A percentile compares a stretch with the other conserved stretches of the same genome.
Evolutionary conservation across 306 rosid genomes (phyloP).

Genomic region (Gastrolobium bilobum): DNA sequence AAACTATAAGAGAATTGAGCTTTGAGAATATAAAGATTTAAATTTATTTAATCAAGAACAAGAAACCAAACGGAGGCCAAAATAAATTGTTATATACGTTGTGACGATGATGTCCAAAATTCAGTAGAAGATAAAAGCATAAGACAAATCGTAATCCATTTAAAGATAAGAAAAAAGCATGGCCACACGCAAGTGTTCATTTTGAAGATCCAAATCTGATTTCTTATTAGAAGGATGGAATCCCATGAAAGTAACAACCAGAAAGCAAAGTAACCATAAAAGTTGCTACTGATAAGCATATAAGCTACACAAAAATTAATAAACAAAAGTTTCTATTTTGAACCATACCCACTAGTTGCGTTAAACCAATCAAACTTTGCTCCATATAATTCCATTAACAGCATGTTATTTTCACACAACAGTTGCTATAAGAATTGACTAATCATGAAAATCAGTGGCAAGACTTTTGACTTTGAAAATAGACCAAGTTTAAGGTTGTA

Average conservation of each 20-base stretch:
- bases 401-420: constrained; percentile 40
- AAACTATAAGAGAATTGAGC: neutral
- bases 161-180: constrained; percentile 48
- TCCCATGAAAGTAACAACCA: constrained; percentile 53
- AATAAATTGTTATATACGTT: neutral
- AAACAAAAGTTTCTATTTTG: constrained; percentile 39
- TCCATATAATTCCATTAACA: constrained; percentile 13
- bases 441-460: constrained; percentile 41
- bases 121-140: constrained; percentile 37
- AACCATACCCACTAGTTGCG: constrained; percentile 33
- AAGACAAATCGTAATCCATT: constrained; percentile 53
- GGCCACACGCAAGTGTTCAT: constrained; percentile 49
- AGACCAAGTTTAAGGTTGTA: constrained; percentile 48
- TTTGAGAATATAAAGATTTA: neutral
- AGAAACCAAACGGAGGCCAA: constrained; percentile 16
- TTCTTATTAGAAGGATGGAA: constrained; percentile 47
- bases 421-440: constrained; percentile 43
- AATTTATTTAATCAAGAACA: neutral
- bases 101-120: constrained; percentile 41
- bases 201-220: constrained; percentile 54
- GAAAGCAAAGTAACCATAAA: constrained; percentile 43
- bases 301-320: constrained; percentile 24
- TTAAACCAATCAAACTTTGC: constrained; percentile 35
- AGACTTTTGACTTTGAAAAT: constrained; percentile 34
- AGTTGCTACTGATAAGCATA: constrained; percentile 36